Evolutionary conservation across 176 grass and related monocot species (phyloP), one percentile per base, ranked within the genome.

Genomic region (Triticum monococcum): DNA sequence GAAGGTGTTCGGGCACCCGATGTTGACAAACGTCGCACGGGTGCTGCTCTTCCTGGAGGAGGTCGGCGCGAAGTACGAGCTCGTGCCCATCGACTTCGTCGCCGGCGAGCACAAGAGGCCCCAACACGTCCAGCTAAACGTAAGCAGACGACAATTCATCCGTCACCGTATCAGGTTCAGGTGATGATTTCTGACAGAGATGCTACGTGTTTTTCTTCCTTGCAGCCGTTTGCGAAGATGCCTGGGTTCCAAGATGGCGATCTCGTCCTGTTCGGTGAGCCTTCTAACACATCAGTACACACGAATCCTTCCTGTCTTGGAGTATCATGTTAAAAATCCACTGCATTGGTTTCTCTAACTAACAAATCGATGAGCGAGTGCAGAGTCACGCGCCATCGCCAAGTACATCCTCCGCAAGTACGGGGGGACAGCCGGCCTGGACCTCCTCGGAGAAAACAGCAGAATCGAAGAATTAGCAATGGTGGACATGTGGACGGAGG

Each of bases 71-170:
- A 22, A 72, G 69, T 72, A 72, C 69, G 69, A 72, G 69, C 9
- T 72, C 36, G 22, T 72, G 5, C 36, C 36, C 36, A 0, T 72
- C 1, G 33, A 72, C 69, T 41, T 24, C 22, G 2, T 4, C 10
- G 20, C 36, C 22, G 69, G 69, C 69, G 69, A 72, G 69, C 69
- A 72, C 69, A 72, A 72, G 69, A 41, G 22, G 33, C 36, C 69
- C 36, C 33, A 72, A 10, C 69, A 72, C 69, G 4, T 72, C 69
- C 54, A 57, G 54, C 7, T 57, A 22, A 57, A 57, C 7, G 54
- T 57, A 57, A 57, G 54, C 54, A 57, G 50, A 54, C 50, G 16
- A 17, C 50, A 18, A 54, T 57, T 57, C 18, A 6, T 57, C 6
- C 2, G 54, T 57, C 54, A 57, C 54, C 54, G 4, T 7, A 56